Conservation (phyloP, 2,329 filamentous ascomycete species). For the Microdochium paspali region DNA sequence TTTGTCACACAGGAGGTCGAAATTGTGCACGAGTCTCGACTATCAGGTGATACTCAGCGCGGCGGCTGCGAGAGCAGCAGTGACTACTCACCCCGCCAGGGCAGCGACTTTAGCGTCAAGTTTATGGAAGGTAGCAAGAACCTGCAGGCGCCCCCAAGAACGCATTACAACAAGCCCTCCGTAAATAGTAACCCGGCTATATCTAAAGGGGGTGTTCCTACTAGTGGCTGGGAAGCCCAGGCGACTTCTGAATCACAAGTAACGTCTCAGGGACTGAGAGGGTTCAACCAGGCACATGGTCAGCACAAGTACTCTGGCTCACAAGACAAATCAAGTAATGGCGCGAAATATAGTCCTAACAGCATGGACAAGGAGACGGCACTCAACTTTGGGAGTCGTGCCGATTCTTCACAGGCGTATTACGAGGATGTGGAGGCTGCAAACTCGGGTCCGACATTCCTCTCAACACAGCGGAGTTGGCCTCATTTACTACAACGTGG, state of each 20-base stretch:
- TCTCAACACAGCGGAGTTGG: background rate
- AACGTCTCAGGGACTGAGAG: background rate
- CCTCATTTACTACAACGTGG: background rate
- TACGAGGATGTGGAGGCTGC: background rate
- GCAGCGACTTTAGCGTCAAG: background rate
- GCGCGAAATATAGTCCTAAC: background rate
- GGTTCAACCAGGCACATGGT: background rate
- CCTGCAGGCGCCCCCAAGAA: background rate
- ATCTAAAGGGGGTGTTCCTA: background rate
- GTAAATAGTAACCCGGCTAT: background rate
- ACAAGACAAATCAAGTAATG: background rate
- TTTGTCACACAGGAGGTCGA: constrained; percentile 25
- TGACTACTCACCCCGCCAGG: background rate
- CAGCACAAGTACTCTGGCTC: background rate
- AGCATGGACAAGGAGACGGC: background rate
- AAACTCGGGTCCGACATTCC: background rate
- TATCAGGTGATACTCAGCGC: background rate
- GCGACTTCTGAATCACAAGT: background rate
- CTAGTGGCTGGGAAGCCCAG: background rate
- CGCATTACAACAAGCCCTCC: background rate
- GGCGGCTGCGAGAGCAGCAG: background rate
- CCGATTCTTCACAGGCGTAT: background rate
- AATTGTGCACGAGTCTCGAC: constrained; percentile 6
- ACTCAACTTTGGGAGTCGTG: background rate
- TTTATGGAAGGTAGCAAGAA: background rate